Evolutionary conservation across 768 basidiomycete genomes (phyloP).

Genomic region (Hemileccinum rubropunctum): DNA sequence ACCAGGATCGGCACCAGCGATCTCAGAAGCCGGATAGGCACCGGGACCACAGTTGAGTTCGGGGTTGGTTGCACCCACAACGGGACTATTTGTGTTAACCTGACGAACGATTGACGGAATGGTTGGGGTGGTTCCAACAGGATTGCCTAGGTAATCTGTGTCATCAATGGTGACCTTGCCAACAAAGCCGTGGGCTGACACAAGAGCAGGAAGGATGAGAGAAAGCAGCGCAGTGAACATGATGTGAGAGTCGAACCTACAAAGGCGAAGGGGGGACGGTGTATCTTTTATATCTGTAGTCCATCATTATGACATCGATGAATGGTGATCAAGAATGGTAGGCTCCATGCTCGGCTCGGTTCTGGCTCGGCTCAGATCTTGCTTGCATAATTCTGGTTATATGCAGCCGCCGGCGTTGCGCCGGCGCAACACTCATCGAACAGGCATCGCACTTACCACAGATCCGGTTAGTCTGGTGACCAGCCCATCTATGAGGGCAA

Average conservation of each 20-base stretch:
- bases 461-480: no score
- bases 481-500: no score
- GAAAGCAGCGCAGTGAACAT: constrained; percentile 18
- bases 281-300: no score
- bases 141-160: constrained; percentile 27
- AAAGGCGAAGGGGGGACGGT: no score
- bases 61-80: constrained; percentile 55
- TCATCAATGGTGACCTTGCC: constrained; percentile 28
- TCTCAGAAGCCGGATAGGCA: constrained; percentile 44
- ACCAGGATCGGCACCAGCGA: constrained; percentile 59
- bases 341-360: no score
- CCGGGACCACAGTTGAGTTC: constrained; percentile 56
- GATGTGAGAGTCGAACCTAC: constrained; percentile 2
- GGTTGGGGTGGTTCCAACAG: constrained; percentile 26
- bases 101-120: constrained; percentile 43
- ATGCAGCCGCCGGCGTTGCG: no score
- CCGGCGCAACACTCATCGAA: no score
- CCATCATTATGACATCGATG: no score
- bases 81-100: constrained; percentile 41
- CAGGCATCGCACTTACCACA: no score
- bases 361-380: no score
- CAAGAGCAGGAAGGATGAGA: constrained; percentile 22
- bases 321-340: not conserved
- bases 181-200: constrained; percentile 30
- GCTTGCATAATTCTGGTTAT: no score